Percentiles rank a stretch among this genome's conserved stretches.
phyloP scores from a whole-genome alignment of 257 asterid genomes.

The Ophiorrhiza pumila region DNA sequence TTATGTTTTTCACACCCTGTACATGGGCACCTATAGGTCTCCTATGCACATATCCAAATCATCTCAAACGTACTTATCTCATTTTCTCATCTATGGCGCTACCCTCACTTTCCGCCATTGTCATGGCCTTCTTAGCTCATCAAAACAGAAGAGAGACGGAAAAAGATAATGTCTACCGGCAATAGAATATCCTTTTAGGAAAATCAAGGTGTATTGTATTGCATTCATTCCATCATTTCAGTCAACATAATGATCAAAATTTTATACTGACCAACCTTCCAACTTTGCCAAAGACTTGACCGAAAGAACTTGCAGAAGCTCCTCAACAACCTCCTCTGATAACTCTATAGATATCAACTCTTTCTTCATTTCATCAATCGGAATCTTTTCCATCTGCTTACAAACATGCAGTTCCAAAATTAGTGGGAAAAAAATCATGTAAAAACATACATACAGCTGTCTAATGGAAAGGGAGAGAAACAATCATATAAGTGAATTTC shows the following conservation, averaged over 20 bases:
- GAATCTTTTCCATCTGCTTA: conserved; percentile 84
- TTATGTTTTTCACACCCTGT: too few relatives aligned
- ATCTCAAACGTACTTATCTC: too few relatives aligned
- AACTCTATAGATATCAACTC: conserved; percentile 73
- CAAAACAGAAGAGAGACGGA: not conserved
- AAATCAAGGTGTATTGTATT: not conserved
- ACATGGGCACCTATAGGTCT: too few relatives aligned
- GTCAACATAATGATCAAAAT: not conserved
- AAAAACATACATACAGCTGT: not conserved
- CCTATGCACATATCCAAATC: too few relatives aligned
- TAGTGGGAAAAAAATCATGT: conserved; percentile 13
- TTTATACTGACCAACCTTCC: conserved; percentile 55
- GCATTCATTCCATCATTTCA: not conserved
- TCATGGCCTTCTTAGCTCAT: not conserved
- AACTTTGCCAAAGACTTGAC: conserved; percentile 71
- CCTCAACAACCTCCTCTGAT: conserved; percentile 84
- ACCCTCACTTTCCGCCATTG: too few relatives aligned
- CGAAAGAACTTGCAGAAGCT: conserved; percentile 74
- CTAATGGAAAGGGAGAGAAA: not conserved
- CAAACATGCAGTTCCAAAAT: conserved; percentile 6
- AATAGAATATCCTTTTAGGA: not conserved
- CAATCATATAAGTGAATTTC: not conserved
- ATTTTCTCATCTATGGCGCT: too few relatives aligned
- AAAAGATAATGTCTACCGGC: not conserved
- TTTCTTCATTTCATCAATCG: conserved; percentile 78